A percentile compares a stretch with the other conserved stretches of the same genome.
Evolutionary conservation across 352 stramenopile species (phyloP).

Genomic region (Pythium graminicola): DNA sequence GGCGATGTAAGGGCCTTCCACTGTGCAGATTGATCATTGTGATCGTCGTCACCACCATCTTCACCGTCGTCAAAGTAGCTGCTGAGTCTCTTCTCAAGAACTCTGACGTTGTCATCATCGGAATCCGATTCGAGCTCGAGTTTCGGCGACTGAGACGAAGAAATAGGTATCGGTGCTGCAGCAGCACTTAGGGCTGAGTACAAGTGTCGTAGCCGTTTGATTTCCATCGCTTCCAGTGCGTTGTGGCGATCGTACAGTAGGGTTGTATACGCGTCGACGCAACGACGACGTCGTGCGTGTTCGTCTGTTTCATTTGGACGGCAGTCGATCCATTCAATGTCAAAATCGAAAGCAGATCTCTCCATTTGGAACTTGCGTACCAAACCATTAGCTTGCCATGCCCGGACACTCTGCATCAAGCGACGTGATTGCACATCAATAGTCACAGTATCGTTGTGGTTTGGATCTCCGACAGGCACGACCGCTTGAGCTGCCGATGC

Average conservation of each 20-base stretch:
- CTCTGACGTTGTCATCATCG: constrained; percentile 14
- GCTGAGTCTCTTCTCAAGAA: constrained; percentile 38
- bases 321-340: constrained; percentile 28
- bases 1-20: constrained; percentile 43
- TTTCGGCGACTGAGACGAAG: background rate
- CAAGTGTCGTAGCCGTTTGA: constrained; percentile 47
- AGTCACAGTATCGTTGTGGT: background rate
- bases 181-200: constrained; percentile 40
- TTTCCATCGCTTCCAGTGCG: constrained; percentile 47
- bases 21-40: constrained; percentile 25
- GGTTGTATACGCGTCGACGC: constrained; percentile 30
- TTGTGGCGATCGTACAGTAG: constrained; percentile 56
- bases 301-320: background rate
- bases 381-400: constrained; percentile 42
- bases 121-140: constrained; percentile 6
- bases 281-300: constrained; percentile 6
- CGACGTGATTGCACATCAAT: constrained; percentile 34
- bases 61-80: constrained; percentile 63
- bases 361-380: constrained; percentile 56
- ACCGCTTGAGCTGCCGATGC: constrained; percentile 32
- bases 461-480: background rate
- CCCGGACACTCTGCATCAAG: constrained; percentile 46
- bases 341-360: constrained; percentile 41
- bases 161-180: background rate
- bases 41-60: background rate